Percentiles rank a stretch among this genome's conserved stretches.
Evolutionary conservation across 768 basidiomycete genomes (phyloP).

Genomic region (Leccinum subtestaceum): DNA sequence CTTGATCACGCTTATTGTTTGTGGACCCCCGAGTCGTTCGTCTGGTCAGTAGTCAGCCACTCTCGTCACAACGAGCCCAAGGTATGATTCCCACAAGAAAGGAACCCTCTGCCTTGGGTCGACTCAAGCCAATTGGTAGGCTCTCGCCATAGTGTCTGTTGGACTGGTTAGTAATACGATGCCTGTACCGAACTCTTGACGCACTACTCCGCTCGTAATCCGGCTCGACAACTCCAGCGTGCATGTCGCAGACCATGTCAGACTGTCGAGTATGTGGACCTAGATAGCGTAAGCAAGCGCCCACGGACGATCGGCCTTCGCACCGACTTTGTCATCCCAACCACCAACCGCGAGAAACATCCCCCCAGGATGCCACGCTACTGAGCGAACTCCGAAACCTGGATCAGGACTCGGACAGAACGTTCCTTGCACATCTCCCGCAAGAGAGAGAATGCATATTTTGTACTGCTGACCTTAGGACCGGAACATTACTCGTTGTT

Average conservation of each 20-base stretch:
- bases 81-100: conserved; percentile 61
- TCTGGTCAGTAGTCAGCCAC: conserved; percentile 40
- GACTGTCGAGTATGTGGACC: conserved; percentile 72
- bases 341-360: conserved; percentile 79
- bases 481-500: neutral
- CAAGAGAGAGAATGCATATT: conserved; percentile 63
- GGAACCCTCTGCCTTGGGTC: conserved; percentile 81
- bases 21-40: conserved; percentile 58
- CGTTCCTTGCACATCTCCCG: conserved; percentile 60
- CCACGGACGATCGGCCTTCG: neutral
- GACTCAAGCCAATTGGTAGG: conserved; percentile 81
- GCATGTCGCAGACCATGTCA: conserved; percentile 69
- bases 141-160: conserved; percentile 81
- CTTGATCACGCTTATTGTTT: conserved; percentile 47
- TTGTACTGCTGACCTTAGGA: conserved; percentile 55
- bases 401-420: conserved; percentile 76
- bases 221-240: conserved; percentile 62
- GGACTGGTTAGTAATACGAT: conserved; percentile 1
- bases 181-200: conserved; percentile 23
- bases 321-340: conserved; percentile 80
- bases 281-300: conserved; percentile 27
- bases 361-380: conserved; percentile 85
- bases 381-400: conserved; percentile 76
- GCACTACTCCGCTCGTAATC: conserved; percentile 54
- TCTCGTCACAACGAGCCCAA: neutral